These are phyloP conservation scores for Bacterosira constricta DNA, from an alignment of 108 stramenopile species.

Conservation along the genomic window DNA sequence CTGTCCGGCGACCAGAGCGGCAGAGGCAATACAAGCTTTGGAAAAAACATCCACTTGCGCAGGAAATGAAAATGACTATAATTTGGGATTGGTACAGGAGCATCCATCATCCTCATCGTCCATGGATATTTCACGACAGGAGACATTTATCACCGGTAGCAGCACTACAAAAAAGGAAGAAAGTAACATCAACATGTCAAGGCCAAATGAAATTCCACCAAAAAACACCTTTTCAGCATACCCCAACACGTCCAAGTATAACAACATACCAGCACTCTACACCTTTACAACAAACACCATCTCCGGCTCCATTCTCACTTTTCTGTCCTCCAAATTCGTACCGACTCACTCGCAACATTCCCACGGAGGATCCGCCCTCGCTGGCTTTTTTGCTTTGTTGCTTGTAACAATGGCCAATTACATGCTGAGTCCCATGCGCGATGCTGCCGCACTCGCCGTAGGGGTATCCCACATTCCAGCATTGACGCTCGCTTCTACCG, in stretches of 20 bases:
- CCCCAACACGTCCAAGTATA: background rate
- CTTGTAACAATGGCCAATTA: conserved; percentile 76
- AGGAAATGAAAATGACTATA: background rate
- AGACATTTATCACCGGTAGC: background rate
- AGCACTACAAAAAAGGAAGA: background rate
- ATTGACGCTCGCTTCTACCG: conserved; percentile 71
- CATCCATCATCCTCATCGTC: background rate
- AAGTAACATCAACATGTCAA: background rate
- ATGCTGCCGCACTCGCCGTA: conserved; percentile 82
- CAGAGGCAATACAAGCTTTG: background rate
- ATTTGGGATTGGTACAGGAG: background rate
- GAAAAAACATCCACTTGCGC: background rate
- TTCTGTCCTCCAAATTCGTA: conserved; percentile 18
- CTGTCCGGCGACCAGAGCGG: background rate
- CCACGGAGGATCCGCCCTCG: conserved; percentile 48
- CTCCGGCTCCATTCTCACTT: conserved; percentile 25
- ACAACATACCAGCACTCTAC: background rate
- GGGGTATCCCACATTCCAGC: conserved; percentile 80
- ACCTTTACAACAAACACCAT: conserved; percentile 19
- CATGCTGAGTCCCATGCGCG: conserved; percentile 83
- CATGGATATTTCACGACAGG: background rate
- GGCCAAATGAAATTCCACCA: background rate
- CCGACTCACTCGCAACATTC: conserved; percentile 17
- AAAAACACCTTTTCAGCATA: background rate
- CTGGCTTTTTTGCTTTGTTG: conserved; percentile 76